Conservation (phyloP, 805 yeast species). For the Teunomyces gatunensis region DNA sequence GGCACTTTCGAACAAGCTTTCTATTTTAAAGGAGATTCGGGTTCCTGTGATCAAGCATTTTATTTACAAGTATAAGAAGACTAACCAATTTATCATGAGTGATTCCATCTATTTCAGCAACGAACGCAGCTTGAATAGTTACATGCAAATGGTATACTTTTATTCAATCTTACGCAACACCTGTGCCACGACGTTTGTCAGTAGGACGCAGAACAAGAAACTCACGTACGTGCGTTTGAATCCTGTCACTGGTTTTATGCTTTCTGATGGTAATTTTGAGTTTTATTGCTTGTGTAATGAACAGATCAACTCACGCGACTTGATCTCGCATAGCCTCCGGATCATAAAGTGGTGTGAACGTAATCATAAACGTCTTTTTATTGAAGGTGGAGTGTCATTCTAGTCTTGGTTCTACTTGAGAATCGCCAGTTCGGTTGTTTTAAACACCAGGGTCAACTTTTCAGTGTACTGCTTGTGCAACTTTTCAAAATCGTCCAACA, state of each 20-base stretch:
- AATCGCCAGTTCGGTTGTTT: slow-evolving; percentile 27
- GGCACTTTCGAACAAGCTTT: slow-evolving; percentile 13
- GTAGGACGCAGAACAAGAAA: slow-evolving; percentile 28
- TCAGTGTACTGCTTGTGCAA: slow-evolving; percentile 62
- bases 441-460: slow-evolving; percentile 45
- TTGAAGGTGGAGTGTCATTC: slow-evolving; percentile 67
- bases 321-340: slow-evolving; percentile 59
- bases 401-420: slow-evolving; percentile 24
- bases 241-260: slow-evolving; percentile 35
- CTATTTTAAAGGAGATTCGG: slow-evolving; percentile 20
- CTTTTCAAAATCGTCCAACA: slow-evolving; percentile 62
- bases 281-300: slow-evolving; percentile 43
- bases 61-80: slow-evolving; percentile 66
- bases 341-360: slow-evolving; percentile 75
- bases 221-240: slow-evolving; percentile 36
- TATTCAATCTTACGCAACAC: slow-evolving; percentile 28
- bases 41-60: slow-evolving; percentile 65
- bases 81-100: slow-evolving; percentile 62
- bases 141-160: slow-evolving; percentile 38
- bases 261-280: slow-evolving; percentile 32
- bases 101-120: slow-evolving; percentile 22
- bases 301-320: slow-evolving; percentile 49
- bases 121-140: slow-evolving; percentile 19
- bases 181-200: slow-evolving; percentile 18
- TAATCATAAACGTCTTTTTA: slow-evolving; percentile 68